A percentile compares a stretch with the other conserved stretches of the same genome.
phyloP scores from a whole-genome alignment of 257 asterid genomes.

The Catharanthus roseus region DNA sequence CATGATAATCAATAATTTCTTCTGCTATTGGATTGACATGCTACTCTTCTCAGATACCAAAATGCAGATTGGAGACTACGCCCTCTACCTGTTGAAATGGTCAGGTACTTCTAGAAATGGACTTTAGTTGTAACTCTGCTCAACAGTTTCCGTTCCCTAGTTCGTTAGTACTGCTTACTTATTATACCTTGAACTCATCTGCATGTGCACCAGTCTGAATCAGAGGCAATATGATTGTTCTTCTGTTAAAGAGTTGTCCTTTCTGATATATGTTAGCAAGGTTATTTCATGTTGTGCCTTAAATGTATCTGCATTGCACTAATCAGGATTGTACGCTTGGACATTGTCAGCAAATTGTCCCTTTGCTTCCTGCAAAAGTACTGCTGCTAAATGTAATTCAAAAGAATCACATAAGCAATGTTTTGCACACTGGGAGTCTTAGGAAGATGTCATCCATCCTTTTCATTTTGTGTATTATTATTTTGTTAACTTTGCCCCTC shows the following conservation, averaged over 20 bases:
- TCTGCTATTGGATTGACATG: conserved; percentile 16
- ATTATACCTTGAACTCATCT: not conserved
- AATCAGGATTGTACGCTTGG: not conserved
- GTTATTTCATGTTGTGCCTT: not conserved
- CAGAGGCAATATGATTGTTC: not conserved
- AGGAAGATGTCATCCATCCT: not conserved
- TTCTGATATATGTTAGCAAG: not conserved
- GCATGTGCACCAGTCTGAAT: not conserved
- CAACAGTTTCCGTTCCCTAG: not conserved
- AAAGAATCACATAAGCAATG: not conserved
- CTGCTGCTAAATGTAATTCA: not conserved
- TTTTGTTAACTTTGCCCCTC: not conserved
- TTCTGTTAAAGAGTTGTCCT: not conserved
- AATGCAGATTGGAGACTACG: conserved; percentile 99
- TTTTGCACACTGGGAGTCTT: not conserved
- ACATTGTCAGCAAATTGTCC: not conserved
- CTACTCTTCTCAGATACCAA: conserved; percentile 64
- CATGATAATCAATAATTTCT: not conserved
- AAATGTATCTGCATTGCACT: not conserved
- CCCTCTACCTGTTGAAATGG: conserved; percentile 87
- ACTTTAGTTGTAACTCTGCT: not conserved
- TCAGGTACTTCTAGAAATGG: conserved; percentile 43
- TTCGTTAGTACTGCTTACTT: not conserved
- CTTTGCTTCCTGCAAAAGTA: not conserved
- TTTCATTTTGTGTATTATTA: not conserved